Evolutionary conservation across 768 basidiomycete species (phyloP).

Genomic region (Mycena rebaudengoi): DNA sequence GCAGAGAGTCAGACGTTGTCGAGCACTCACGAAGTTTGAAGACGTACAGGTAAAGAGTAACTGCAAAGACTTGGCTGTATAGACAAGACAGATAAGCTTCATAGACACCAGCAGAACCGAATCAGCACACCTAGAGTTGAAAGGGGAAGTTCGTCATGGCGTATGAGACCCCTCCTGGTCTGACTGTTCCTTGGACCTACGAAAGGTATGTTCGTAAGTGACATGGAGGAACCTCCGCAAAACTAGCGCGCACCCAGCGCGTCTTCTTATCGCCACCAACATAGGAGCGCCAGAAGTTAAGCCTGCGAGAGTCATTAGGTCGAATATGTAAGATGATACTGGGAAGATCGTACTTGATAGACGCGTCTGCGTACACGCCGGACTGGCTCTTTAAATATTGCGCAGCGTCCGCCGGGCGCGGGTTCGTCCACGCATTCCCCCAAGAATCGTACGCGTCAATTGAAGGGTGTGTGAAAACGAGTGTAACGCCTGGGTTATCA

Average conservation of each 20-base stretch:
- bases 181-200: slow-evolving; percentile 69
- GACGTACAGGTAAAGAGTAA: slow-evolving; percentile 65
- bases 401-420: slow-evolving; percentile 61
- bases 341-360: slow-evolving; percentile 47
- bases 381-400: slow-evolving; percentile 61
- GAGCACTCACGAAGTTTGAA: background rate
- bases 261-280: slow-evolving; percentile 53
- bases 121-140: slow-evolving; percentile 50
- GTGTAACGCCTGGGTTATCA: slow-evolving; percentile 73
- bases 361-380: slow-evolving; percentile 65
- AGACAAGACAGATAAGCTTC: background rate
- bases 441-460: slow-evolving; percentile 75
- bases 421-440: slow-evolving; percentile 63
- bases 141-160: slow-evolving; percentile 58
- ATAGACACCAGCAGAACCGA: background rate
- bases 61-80: slow-evolving; percentile 62
- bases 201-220: background rate
- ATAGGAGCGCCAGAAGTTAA: slow-evolving; percentile 72
- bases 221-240: background rate
- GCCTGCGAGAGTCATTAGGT: slow-evolving; percentile 32
- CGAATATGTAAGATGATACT: background rate
- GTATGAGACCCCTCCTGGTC: slow-evolving; percentile 62
- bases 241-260: slow-evolving; percentile 51
- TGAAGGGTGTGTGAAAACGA: slow-evolving; percentile 70
- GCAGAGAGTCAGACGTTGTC: background rate